These are phyloP conservation scores for Sugiyamaella lignohabitans DNA, from an alignment of 805 yeast species.

Conservation along the genomic window DNA sequence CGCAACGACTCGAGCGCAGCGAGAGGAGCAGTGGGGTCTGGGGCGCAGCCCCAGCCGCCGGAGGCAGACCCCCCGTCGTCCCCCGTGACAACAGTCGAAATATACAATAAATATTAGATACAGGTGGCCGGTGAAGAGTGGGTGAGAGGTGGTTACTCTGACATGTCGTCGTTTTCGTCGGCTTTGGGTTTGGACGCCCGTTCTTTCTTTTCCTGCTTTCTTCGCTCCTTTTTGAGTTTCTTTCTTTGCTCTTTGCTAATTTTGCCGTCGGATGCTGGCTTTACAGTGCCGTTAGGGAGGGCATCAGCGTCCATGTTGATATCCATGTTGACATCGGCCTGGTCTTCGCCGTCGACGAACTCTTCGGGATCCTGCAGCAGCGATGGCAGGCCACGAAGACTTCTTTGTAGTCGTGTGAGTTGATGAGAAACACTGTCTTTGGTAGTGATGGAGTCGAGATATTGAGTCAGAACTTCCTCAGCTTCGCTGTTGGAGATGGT, in stretches of 20 bases:
- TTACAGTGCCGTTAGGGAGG: background rate
- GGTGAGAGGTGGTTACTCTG: too few relatives aligned
- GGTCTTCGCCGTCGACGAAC: background rate
- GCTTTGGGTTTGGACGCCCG: background rate
- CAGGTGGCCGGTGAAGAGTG: too few relatives aligned
- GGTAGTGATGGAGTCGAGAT: conserved; percentile 29
- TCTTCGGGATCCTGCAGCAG: conserved; percentile 4
- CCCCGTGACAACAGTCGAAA: too few relatives aligned
- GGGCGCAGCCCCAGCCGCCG: too few relatives aligned
- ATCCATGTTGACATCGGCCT: background rate
- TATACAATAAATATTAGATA: too few relatives aligned
- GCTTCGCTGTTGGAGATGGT: conserved; percentile 38
- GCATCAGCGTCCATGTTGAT: conserved; percentile 1
- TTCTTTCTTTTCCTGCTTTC: conserved; percentile 21
- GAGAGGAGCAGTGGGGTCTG: too few relatives aligned
- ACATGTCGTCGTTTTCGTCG: background rate
- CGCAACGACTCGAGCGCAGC: too few relatives aligned
- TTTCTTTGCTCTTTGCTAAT: conserved; percentile 21
- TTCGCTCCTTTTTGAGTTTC: conserved; percentile 23
- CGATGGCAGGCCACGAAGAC: conserved; percentile 76
- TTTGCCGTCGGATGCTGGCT: background rate
- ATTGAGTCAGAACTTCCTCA: conserved; percentile 40
- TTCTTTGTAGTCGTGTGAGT: conserved; percentile 67
- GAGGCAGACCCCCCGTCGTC: too few relatives aligned
- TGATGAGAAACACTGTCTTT: conserved; percentile 47